These are phyloP conservation scores for Lactifluus rugatus DNA, from an alignment of 768 basidiomycete genomes.

Conservation along the genomic window DNA sequence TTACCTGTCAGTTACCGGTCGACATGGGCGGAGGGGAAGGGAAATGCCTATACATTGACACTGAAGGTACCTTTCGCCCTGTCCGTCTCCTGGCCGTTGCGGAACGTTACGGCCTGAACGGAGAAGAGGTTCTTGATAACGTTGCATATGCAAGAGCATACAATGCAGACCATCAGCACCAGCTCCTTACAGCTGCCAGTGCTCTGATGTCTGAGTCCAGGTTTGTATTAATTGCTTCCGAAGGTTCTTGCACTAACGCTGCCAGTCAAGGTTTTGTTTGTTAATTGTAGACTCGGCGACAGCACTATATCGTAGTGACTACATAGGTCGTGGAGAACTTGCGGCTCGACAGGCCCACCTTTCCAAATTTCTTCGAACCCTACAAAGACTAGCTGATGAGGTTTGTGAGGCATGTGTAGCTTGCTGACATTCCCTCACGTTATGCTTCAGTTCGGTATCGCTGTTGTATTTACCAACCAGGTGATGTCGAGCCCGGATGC, in stretches of 20 bases:
- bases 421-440: slow-evolving; percentile 10
- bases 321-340: slow-evolving; percentile 89
- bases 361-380: slow-evolving; percentile 87
- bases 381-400: slow-evolving; percentile 94
- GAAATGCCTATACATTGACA: slow-evolving; percentile 98
- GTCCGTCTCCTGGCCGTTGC: slow-evolving; percentile 90
- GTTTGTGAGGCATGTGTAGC: slow-evolving; percentile 34
- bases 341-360: slow-evolving; percentile 93
- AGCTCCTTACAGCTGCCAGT: slow-evolving; percentile 81
- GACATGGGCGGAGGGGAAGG: slow-evolving; percentile 99
- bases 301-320: slow-evolving; percentile 91
- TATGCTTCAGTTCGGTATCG: slow-evolving; percentile 79
- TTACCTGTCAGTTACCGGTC: slow-evolving; percentile 94
- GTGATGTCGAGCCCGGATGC: slow-evolving; percentile 99
- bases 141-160: slow-evolving; percentile 98
- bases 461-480: slow-evolving; percentile 95
- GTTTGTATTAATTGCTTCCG: slow-evolving; percentile 32
- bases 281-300: slow-evolving; percentile 96
- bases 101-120: slow-evolving; percentile 92
- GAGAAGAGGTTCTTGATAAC: slow-evolving; percentile 96
- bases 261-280: slow-evolving; percentile 69
- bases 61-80: slow-evolving; percentile 97
- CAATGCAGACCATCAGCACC: slow-evolving; percentile 95
- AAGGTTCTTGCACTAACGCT: slow-evolving; percentile 18
- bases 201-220: slow-evolving; percentile 99